Evolutionary conservation across 1,139 yeast genomes (phyloP).

Genomic region (Pichia inconspicua): DNA sequence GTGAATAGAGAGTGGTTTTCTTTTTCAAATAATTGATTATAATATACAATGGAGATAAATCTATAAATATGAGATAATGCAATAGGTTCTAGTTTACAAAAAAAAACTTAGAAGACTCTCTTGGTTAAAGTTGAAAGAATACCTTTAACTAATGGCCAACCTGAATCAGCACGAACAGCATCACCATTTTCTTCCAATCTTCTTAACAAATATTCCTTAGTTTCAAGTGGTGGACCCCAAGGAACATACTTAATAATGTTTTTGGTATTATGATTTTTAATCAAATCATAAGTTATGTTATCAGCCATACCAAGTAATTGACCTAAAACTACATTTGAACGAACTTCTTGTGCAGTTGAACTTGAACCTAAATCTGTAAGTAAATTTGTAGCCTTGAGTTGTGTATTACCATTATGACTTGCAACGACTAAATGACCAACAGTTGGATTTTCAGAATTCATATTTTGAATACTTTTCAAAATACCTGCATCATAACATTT

Average conservation of each 20-base stretch:
- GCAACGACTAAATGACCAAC: constrained; percentile 89
- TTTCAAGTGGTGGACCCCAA: constrained; percentile 96
- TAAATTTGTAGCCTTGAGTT: constrained; percentile 58
- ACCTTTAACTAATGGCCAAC: constrained; percentile 64
- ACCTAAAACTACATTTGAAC: constrained; percentile 71
- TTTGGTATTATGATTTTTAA: constrained; percentile 53
- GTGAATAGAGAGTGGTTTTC: constrained; percentile 18
- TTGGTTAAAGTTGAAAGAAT: constrained; percentile 38
- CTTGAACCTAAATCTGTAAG: constrained; percentile 25
- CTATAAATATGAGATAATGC: neutral
- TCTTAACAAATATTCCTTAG: constrained; percentile 83
- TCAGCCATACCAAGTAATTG: constrained; percentile 97
- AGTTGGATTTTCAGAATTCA: constrained; percentile 45
- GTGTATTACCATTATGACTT: constrained; percentile 80
- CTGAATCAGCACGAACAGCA: constrained; percentile 84
- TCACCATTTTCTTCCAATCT: constrained; percentile 96
- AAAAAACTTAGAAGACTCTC: constrained; percentile 29
- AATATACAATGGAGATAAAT: neutral
- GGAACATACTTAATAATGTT: constrained; percentile 91
- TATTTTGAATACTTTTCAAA: constrained; percentile 52
- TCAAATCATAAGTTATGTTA: constrained; percentile 69
- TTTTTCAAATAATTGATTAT: neutral
- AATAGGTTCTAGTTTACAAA: neutral
- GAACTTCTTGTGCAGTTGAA: constrained; percentile 24
- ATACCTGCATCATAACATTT: constrained; percentile 67